Percentiles rank a stretch among this genome's conserved stretches.
Evolutionary conservation across 2,329 filamentous ascomycete species (phyloP).

Genomic region (Aspergillus chevalieri): DNA sequence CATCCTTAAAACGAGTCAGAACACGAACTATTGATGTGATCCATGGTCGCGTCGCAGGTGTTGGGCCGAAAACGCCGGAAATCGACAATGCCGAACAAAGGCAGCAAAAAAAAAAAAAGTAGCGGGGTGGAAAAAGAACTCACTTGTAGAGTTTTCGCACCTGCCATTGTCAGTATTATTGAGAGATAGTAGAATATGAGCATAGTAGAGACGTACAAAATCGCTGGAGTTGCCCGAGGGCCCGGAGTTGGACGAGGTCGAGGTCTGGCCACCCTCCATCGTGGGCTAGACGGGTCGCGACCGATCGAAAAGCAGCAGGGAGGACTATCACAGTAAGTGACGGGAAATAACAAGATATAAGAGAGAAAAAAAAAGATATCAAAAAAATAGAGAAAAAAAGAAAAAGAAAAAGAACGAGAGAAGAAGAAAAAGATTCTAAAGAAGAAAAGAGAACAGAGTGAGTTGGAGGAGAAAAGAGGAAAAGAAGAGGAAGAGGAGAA

Average conservation of each 20-base stretch:
- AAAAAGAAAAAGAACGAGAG: conserved; percentile 3
- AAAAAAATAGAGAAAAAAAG: conserved; percentile 2
- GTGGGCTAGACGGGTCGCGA: conserved; percentile 36
- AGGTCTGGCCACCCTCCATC: conserved; percentile 43
- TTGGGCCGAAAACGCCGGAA: too few species aligned
- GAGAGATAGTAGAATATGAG: conserved; percentile 3
- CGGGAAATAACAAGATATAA: conserved; percentile 5
- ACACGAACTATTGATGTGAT: conserved; percentile 6
- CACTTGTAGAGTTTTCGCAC: conserved; percentile 99
- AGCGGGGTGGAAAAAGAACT: conserved; percentile 25
- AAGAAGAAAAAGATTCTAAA: conserved; percentile 2
- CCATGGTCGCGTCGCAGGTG: too few species aligned
- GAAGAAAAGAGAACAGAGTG: conserved; percentile 5
- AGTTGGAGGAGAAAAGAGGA: conserved; percentile 5
- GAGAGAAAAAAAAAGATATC: conserved; percentile 1
- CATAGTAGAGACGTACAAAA: conserved; percentile 62
- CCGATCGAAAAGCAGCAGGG: conserved; percentile 28
- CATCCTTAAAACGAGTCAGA: conserved; percentile 58
- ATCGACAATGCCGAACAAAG: not conserved
- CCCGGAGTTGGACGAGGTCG: conserved; percentile 35
- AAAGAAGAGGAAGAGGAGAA: not conserved
- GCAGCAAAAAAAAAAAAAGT: conserved; percentile 1
- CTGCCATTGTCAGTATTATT: conserved; percentile 43
- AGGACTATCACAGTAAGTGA: conserved; percentile 1
- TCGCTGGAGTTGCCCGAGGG: conserved; percentile 81